Conservation (phyloP, 2,329 filamentous ascomycete species). For the Phialophora expanda region DNA sequence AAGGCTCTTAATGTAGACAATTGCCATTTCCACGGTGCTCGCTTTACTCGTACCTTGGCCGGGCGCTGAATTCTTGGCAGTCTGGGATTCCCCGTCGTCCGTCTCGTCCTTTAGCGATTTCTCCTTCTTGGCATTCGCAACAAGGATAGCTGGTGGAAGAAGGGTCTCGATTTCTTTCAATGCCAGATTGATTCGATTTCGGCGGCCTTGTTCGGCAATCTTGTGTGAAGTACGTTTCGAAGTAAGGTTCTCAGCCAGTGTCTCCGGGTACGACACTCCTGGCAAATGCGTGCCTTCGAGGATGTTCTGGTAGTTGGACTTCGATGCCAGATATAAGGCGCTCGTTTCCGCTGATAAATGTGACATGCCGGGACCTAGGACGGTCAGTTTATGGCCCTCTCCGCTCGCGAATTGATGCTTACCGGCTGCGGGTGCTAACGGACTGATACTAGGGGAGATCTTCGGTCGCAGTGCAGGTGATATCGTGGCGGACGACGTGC, state of each 20-base stretch:
- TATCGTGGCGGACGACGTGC: slow-evolving; percentile 73
- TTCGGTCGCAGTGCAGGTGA: slow-evolving; percentile 85
- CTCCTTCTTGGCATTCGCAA: slow-evolving; percentile 45
- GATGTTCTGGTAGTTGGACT: slow-evolving; percentile 98
- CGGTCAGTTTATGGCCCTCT: slow-evolving; percentile 30
- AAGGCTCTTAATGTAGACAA: slow-evolving; percentile 88
- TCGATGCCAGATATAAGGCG: slow-evolving; percentile 81
- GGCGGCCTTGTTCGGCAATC: slow-evolving; percentile 91
- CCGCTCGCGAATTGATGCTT: slow-evolving; percentile 46
- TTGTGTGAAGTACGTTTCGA: slow-evolving; percentile 98
- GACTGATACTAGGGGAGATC: slow-evolving; percentile 94
- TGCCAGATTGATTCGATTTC: slow-evolving; percentile 94
- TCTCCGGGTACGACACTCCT: slow-evolving; percentile 86
- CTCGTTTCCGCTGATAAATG: slow-evolving; percentile 63
- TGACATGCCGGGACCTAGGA: slow-evolving; percentile 39
- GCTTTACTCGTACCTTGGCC: slow-evolving; percentile 83
- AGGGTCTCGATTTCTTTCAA: slow-evolving; percentile 88
- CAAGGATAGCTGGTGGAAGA: slow-evolving; percentile 65
- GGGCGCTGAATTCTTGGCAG: slow-evolving; percentile 45
- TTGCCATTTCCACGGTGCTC: slow-evolving; percentile 95
- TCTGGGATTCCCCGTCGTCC: slow-evolving; percentile 44
- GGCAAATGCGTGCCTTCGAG: slow-evolving; percentile 90
- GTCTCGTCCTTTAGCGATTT: slow-evolving; percentile 42
- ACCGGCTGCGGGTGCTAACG: slow-evolving; percentile 75
- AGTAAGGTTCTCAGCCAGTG: slow-evolving; percentile 88